Conservation (phyloP, 2,329 filamentous ascomycete genomes). For the Epichloe brachyelytri region DNA sequence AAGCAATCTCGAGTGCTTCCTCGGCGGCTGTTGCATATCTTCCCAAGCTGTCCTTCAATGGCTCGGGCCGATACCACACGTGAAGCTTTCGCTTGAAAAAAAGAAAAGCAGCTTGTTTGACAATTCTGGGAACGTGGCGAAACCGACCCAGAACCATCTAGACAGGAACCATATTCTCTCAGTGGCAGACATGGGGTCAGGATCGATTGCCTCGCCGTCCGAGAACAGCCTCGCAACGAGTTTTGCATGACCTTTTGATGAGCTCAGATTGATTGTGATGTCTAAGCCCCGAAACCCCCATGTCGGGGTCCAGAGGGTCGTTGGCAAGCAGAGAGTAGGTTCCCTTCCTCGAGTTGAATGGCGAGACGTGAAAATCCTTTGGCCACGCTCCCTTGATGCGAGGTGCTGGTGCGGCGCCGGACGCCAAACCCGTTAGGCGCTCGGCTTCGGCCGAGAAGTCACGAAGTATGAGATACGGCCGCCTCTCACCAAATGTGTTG, state of each 20-base stretch:
- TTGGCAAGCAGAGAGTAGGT: constrained; percentile 36
- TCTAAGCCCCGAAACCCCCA: constrained; percentile 33
- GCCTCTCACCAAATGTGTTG: constrained; percentile 62
- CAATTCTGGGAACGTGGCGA: constrained; percentile 52
- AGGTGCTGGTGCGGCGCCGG: neutral
- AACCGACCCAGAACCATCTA: constrained; percentile 54
- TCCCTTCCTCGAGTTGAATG: constrained; percentile 54
- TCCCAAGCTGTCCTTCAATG: constrained; percentile 40
- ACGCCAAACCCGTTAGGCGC: constrained; percentile 1
- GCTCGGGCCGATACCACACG: constrained; percentile 54
- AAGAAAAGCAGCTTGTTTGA: constrained; percentile 44
- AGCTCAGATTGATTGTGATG: constrained; percentile 46
- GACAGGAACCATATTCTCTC: constrained; percentile 34
- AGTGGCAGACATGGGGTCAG: constrained; percentile 27
- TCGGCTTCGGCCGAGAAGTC: constrained; percentile 14
- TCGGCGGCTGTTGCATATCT: constrained; percentile 40
- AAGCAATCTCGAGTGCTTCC: constrained; percentile 29
- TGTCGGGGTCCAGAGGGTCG: constrained; percentile 29
- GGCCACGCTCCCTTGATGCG: constrained; percentile 40
- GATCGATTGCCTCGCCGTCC: constrained; percentile 35
- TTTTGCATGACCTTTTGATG: constrained; percentile 47
- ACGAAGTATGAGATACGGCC: constrained; percentile 22
- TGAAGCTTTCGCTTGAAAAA: constrained; percentile 44
- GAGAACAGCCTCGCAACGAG: constrained; percentile 49
- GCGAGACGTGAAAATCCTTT: constrained; percentile 67